Percentiles rank a stretch among this genome's conserved stretches.
These are phyloP conservation scores for Tremellales sp. DNA, from an alignment of 1,284 basidiomycete genomes.

Conservation along the genomic window DNA sequence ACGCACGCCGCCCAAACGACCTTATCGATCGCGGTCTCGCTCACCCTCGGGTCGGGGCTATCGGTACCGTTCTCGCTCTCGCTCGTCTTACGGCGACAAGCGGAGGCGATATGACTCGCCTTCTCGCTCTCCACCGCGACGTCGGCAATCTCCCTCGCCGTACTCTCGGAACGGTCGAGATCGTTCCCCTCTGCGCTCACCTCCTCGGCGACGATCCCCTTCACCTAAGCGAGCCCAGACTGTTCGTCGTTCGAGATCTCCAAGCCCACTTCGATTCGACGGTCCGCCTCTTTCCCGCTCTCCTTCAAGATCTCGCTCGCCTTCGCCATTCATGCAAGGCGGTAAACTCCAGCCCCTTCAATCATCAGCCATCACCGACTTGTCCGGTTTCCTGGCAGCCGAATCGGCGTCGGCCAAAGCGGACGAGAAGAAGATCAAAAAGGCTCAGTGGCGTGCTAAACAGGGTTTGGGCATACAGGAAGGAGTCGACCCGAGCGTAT, in stretches of 20 bases:
- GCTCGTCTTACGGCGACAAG: slow-evolving; percentile 7
- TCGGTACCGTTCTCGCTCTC: slow-evolving; percentile 4
- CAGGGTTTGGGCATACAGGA: slow-evolving; percentile 45
- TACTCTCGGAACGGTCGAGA: slow-evolving; percentile 3
- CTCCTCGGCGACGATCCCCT: slow-evolving; percentile 9
- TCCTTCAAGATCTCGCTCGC: slow-evolving; percentile 17
- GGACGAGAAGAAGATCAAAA: slow-evolving; percentile 63
- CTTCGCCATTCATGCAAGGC: slow-evolving; percentile 20
- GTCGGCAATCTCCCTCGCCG: slow-evolving; percentile 10
- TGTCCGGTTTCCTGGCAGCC: slow-evolving; percentile 71
- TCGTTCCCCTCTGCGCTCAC: slow-evolving; percentile 8
- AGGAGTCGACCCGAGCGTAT: slow-evolving; percentile 19
- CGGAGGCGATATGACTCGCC: slow-evolving; percentile 4
- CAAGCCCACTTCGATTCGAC: slow-evolving; percentile 9
- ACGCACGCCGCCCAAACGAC: neutral
- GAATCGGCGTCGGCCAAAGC: slow-evolving; percentile 62
- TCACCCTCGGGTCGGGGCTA: slow-evolving; percentile 5
- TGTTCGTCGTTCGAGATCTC: slow-evolving; percentile 1
- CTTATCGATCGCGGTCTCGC: slow-evolving; percentile 9
- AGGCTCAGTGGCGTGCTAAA: slow-evolving; percentile 65
- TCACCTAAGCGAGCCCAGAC: slow-evolving; percentile 7
- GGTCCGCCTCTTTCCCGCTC: slow-evolving; percentile 11
- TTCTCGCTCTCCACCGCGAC: slow-evolving; percentile 8
- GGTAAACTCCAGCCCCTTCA: slow-evolving; percentile 54
- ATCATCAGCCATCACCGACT: slow-evolving; percentile 71